Percentiles rank a stretch among this genome's conserved stretches.
Conservation (phyloP, 352 stramenopile genomes). For the Pythium utonaiense region DNA sequence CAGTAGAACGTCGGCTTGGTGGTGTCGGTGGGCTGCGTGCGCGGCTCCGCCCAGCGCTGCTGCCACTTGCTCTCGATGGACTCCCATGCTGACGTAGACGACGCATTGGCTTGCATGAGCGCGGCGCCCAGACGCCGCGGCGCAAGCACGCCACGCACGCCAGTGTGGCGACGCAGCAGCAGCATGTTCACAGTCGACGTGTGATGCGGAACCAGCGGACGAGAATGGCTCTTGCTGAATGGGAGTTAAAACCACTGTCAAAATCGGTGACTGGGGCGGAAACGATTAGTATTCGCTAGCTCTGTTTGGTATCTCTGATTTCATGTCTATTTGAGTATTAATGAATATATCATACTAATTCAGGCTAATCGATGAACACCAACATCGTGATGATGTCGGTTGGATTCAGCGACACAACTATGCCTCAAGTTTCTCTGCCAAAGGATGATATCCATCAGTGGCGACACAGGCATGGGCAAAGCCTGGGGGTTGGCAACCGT, state of each 20-base stretch:
- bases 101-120: slow-evolving; percentile 13
- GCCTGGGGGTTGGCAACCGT: no score
- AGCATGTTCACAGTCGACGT: not conserved
- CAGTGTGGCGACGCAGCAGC: not conserved
- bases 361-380: no score
- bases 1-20: slow-evolving; percentile 81
- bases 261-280: no score
- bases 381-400: no score
- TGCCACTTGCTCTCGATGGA: slow-evolving; percentile 74
- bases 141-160: not conserved
- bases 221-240: not conserved
- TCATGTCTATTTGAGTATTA: no score
- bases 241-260: not conserved
- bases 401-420: no score
- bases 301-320: no score
- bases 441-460: no score
- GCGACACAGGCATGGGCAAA: no score
- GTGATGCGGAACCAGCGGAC: not conserved
- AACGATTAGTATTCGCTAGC: no score
- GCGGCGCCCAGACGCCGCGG: not conserved
- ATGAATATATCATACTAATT: no score
- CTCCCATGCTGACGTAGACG: slow-evolving; percentile 39
- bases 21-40: slow-evolving; percentile 2
- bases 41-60: slow-evolving; percentile 43
- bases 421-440: no score